Conservation (phyloP, 2,329 filamentous ascomycete species). For the Ophiosphaerella herpotricha region DNA sequence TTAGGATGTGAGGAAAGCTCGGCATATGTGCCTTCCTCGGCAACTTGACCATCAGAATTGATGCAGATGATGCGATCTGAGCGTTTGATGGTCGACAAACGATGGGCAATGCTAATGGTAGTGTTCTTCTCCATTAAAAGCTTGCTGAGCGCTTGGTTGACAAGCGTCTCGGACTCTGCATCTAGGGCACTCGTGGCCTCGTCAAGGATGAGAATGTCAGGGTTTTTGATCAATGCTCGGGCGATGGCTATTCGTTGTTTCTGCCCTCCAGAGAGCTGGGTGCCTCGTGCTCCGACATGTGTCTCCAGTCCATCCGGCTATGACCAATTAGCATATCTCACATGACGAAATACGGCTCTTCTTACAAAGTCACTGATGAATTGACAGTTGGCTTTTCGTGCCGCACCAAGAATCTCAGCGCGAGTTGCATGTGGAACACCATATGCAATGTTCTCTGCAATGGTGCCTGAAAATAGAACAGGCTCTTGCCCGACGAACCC, state of each 20-base stretch:
- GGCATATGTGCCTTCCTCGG: constrained; percentile 84
- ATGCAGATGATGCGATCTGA: constrained; percentile 95
- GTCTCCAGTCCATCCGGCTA: constrained; percentile 92
- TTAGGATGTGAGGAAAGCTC: constrained; percentile 73
- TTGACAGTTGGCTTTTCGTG: constrained; percentile 89
- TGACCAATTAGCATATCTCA: constrained; percentile 20
- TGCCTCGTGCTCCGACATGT: constrained; percentile 86
- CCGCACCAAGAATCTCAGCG: constrained; percentile 82
- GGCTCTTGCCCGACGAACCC: constrained; percentile 96
- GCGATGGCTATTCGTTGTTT: constrained; percentile 98
- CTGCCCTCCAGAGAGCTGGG: constrained; percentile 92
- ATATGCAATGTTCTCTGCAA: constrained; percentile 90
- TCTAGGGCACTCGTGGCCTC: constrained; percentile 94
- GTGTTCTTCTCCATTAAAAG: constrained; percentile 88
- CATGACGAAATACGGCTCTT: not conserved
- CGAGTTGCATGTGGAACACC: constrained; percentile 79
- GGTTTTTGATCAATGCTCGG: constrained; percentile 89
- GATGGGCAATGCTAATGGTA: constrained; percentile 96
- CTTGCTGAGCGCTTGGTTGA: constrained; percentile 84
- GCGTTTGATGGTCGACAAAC: constrained; percentile 93
- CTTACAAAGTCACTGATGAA: constrained; percentile 91
- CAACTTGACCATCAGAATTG: constrained; percentile 81
- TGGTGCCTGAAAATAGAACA: constrained; percentile 83
- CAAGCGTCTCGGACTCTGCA: constrained; percentile 93
- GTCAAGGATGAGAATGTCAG: constrained; percentile 94